Evolutionary conservation across 345 rosid species (phyloP).

Genomic region (Pelargonium nanum): DNA sequence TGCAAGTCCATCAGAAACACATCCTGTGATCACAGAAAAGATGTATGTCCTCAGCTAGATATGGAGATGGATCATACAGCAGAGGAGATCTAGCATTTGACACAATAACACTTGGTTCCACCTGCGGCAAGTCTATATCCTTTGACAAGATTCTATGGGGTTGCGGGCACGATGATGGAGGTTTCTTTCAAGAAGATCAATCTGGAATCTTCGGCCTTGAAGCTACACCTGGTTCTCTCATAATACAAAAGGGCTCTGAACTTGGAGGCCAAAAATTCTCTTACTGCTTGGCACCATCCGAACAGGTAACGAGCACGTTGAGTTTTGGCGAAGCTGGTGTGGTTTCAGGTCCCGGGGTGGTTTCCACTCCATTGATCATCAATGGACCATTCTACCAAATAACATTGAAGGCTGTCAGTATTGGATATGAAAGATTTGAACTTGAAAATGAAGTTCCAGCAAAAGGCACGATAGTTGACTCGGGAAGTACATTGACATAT

Average conservation of each 20-base stretch:
- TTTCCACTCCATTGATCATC: no score
- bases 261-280: no score
- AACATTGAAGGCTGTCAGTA: no score
- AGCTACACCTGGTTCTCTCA: slow-evolving; percentile 12
- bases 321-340: no score
- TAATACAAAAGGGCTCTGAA: slow-evolving; percentile 12
- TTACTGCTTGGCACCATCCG: no score
- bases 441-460: neutral
- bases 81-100: slow-evolving; percentile 13
- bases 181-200: neutral
- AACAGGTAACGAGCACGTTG: no score
- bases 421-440: slow-evolving; percentile 7
- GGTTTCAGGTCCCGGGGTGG: no score
- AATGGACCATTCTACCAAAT: no score
- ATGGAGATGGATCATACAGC: slow-evolving; percentile 9
- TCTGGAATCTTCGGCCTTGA: slow-evolving; percentile 24
- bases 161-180: slow-evolving; percentile 21
- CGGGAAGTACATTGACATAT: slow-evolving; percentile 4
- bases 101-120: slow-evolving; percentile 11
- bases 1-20: slow-evolving; percentile 5
- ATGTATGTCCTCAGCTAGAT: slow-evolving; percentile 5
- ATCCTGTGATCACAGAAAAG: neutral
- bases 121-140: neutral
- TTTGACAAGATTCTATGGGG: slow-evolving; percentile 11
- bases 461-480: slow-evolving; percentile 9